Conservation (phyloP, 2,329 filamentous ascomycete species). For the Botryotinia calthae region DNA sequence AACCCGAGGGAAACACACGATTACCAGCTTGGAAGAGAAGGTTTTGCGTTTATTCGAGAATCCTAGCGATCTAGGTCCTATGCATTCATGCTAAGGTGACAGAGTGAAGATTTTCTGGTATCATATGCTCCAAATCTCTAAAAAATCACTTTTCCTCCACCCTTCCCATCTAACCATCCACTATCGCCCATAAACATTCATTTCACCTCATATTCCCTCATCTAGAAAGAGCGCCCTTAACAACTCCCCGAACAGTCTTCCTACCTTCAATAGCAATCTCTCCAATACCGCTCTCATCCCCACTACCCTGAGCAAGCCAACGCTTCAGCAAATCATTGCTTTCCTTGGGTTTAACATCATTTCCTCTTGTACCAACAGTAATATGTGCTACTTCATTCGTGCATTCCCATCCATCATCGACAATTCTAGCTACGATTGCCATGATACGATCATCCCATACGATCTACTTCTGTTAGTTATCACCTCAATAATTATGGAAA, state of each 20-base stretch:
- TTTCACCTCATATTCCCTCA: slow-evolving; percentile 9
- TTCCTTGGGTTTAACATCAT: slow-evolving; percentile 82
- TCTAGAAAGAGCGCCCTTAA: slow-evolving; percentile 35
- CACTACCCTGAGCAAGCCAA: slow-evolving; percentile 65
- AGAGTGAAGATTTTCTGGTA: slow-evolving; percentile 5
- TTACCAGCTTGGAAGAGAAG: neutral
- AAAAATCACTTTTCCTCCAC: neutral
- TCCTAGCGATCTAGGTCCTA: neutral
- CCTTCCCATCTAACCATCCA: no score
- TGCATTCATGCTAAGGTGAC: neutral
- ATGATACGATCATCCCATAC: slow-evolving; percentile 87
- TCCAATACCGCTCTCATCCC: slow-evolving; percentile 36
- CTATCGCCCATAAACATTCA: neutral
- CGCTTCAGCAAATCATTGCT: slow-evolving; percentile 78
- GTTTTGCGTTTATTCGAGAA: neutral
- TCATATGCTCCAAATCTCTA: neutral
- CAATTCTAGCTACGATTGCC: slow-evolving; percentile 80
- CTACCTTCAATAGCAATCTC: slow-evolving; percentile 35
- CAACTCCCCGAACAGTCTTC: slow-evolving; percentile 33
- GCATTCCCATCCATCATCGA: slow-evolving; percentile 63
- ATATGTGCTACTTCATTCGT: slow-evolving; percentile 81
- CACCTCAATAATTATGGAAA: neutral
- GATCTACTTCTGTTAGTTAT: slow-evolving; percentile 45
- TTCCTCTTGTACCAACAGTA: slow-evolving; percentile 78
- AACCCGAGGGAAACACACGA: neutral